Conservation (phyloP, 2,329 filamentous ascomycete genomes). For the Chaetothyriales sp. region DNA sequence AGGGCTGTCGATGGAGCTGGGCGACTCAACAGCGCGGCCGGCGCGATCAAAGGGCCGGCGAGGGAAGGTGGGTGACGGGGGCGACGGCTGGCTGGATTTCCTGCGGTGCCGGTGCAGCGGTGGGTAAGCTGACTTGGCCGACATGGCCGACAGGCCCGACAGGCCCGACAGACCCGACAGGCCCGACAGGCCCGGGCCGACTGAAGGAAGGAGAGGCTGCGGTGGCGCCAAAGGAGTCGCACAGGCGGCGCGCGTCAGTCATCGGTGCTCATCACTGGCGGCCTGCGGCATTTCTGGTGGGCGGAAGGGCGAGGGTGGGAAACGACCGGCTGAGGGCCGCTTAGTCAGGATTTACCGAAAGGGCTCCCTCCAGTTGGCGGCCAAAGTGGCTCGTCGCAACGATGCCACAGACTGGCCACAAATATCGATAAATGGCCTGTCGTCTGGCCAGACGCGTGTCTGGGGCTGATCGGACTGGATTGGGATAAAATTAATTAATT, state of each 20-base stretch:
- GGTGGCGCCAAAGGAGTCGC: not conserved
- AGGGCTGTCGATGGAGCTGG: constrained; percentile 9
- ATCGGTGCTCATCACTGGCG: not conserved
- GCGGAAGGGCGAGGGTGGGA: not conserved
- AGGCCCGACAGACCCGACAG: not conserved
- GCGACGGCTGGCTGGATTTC: constrained; percentile 15
- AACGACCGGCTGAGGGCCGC: no score
- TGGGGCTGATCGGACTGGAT: not conserved
- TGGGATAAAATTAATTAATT: not conserved
- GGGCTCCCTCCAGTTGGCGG: no score
- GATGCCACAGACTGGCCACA: not conserved
- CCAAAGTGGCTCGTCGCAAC: not conserved
- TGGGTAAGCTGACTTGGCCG: constrained; percentile 5
- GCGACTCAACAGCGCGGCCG: constrained; percentile 8
- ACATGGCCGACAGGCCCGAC: not conserved
- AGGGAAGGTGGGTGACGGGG: constrained; percentile 12
- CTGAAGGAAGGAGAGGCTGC: not conserved
- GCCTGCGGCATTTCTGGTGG: not conserved
- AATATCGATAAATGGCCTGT: not conserved
- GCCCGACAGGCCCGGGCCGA: not conserved
- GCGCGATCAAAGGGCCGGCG: constrained; percentile 12
- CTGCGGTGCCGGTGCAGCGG: constrained; percentile 14
- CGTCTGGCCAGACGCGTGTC: not conserved
- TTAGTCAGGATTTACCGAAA: not conserved
- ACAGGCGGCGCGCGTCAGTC: not conserved